Percentiles rank a stretch among this genome's conserved stretches.
These are phyloP conservation scores for Pestalotiopsis sp. DNA, from an alignment of 2,329 filamentous ascomycete genomes.

Conservation along the genomic window DNA sequence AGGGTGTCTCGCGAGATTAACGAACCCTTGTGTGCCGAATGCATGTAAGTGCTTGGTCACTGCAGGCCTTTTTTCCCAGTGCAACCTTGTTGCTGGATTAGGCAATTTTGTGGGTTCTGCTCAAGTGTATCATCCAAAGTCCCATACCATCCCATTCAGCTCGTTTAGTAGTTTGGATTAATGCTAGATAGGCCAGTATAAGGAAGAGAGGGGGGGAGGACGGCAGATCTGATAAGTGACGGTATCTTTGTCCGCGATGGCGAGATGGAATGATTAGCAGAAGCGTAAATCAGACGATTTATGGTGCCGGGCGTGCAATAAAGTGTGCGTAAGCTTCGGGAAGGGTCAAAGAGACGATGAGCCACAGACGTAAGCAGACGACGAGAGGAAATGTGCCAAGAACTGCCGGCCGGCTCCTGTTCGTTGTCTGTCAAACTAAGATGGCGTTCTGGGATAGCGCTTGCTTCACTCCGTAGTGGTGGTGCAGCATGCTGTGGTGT, in stretches of 20 bases:
- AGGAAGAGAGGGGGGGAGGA: background rate
- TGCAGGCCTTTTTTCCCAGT: background rate
- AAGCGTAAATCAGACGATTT: slow-evolving; percentile 1
- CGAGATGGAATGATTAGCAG: background rate
- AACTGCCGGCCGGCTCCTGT: background rate
- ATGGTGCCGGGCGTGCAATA: background rate
- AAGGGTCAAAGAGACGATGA: background rate
- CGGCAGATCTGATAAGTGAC: background rate
- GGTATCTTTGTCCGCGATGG: background rate
- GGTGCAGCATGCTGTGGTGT: background rate
- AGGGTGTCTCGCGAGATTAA: slow-evolving; percentile 3
- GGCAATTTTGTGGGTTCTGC: slow-evolving; percentile 2
- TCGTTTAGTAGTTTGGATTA: slow-evolving; percentile 2
- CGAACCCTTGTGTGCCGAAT: background rate
- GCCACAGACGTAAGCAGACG: background rate
- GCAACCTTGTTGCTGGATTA: background rate
- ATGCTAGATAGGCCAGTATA: background rate
- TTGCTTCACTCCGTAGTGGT: background rate
- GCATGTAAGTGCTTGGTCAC: background rate
- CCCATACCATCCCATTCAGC: background rate
- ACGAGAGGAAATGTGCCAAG: background rate
- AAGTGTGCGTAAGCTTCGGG: background rate
- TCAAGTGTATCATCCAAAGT: background rate
- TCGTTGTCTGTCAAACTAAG: background rate
- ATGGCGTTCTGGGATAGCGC: background rate